A percentile compares a stretch with the other conserved stretches of the same genome.
These are phyloP conservation scores for Fusarium xyrophilum DNA, from an alignment of 2,329 filamentous ascomycete species.

Conservation along the genomic window DNA sequence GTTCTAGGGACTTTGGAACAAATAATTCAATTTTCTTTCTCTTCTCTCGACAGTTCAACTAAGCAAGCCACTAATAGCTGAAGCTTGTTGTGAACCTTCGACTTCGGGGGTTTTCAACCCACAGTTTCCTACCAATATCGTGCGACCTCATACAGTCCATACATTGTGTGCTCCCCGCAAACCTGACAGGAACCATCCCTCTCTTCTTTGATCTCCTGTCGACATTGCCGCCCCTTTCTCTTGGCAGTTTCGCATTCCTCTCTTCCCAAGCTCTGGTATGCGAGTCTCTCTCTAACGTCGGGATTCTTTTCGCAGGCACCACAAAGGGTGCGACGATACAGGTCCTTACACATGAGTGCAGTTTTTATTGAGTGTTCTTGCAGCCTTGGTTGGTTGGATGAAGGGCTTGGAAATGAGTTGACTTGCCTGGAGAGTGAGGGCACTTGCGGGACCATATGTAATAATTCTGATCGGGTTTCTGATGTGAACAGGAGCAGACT, in stretches of 20 bases:
- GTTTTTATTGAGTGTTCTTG: rapidly evolving
- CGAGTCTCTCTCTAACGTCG: rapidly evolving
- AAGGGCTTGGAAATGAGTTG: background rate
- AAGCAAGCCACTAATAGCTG: rapidly evolving
- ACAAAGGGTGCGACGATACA: background rate
- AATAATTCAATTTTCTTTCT: rapidly evolving
- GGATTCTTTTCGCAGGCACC: background rate
- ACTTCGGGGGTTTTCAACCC: rapidly evolving
- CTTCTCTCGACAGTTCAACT: background rate
- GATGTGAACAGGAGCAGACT: background rate
- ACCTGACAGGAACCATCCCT: background rate
- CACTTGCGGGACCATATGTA: background rate
- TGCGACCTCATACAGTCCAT: background rate
- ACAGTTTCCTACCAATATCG: background rate
- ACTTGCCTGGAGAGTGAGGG: rapidly evolving
- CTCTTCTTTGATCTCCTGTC: background rate
- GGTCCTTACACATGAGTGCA: background rate
- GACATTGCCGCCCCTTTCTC: background rate
- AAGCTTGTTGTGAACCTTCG: rapidly evolving
- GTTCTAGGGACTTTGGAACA: rapidly evolving
- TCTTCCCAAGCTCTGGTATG: rapidly evolving
- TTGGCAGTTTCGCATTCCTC: background rate
- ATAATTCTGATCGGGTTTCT: rapidly evolving
- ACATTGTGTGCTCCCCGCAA: background rate
- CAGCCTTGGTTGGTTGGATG: rapidly evolving